phyloP scores from a whole-genome alignment of 345 rosid genomes.

The Luvunga scandens region DNA sequence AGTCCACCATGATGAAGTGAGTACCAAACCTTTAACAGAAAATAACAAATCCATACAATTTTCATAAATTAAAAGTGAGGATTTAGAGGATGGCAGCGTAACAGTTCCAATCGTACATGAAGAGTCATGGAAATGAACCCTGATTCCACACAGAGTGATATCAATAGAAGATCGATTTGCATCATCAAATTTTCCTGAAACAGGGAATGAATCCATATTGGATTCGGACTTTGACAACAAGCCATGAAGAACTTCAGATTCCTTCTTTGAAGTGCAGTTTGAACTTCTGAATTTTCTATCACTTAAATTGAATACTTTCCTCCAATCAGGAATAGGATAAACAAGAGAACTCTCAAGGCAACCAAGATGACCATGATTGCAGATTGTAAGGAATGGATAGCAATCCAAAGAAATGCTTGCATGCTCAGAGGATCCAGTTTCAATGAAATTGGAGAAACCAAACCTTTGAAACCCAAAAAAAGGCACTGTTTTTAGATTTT shows the following conservation, averaged over 20 bases:
- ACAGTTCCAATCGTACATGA: conserved; percentile 70
- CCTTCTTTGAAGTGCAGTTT: conserved; percentile 30
- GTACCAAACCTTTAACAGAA: conserved; percentile 59
- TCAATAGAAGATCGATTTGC: conserved; percentile 36
- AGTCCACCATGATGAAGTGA: conserved; percentile 67
- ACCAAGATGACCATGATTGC: conserved; percentile 47
- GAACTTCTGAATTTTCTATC: conserved; percentile 36
- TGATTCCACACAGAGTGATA: conserved; percentile 46
- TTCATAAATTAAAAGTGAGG: conserved; percentile 41
- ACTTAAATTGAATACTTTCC: conserved; percentile 40
- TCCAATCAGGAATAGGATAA: conserved; percentile 54
- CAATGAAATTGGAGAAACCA: conserved; percentile 75
- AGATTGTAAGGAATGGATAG: conserved; percentile 65
- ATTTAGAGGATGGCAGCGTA: conserved; percentile 45
- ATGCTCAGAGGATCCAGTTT: conserved; percentile 39
- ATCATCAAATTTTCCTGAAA: conserved; percentile 26
- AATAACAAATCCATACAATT: conserved; percentile 60
- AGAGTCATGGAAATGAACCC: conserved; percentile 81
- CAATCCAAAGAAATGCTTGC: conserved; percentile 57
- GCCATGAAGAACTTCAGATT: conserved; percentile 17
- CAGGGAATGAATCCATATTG: conserved; percentile 26
- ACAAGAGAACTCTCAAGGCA: conserved; percentile 53
- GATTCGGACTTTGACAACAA: conserved; percentile 21
- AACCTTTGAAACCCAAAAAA: conserved; percentile 49
- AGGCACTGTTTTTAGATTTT: conserved; percentile 31